Base-by-base conservation (phyloP, 1,139 yeast genomes). In the Taphrina betulina region DNA sequence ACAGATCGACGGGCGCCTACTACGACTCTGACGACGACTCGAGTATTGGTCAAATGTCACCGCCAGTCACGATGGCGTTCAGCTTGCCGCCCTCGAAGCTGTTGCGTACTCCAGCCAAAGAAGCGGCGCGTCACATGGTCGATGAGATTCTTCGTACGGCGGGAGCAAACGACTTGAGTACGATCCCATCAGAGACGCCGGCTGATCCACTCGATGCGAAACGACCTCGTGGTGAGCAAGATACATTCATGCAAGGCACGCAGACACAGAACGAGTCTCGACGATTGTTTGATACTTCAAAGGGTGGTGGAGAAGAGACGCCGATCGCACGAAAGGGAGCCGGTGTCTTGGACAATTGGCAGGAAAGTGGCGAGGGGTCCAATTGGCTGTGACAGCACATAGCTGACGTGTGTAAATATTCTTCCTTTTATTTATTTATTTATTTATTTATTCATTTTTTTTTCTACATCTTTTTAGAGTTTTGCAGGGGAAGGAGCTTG, bases 11-110 rank as follows among this genome's bases (percentile, higher is more conserved):
- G 26, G 34, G 24, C 7, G 16, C 16, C 12, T 35, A 22, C n/a
- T 38, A 38, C 20, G 65, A 63, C 43, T 60, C 62, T n/a, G 66
- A 65, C 66, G 65, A 33, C 17, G 59, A 45, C 24, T 41, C 50
- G 14, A 40, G 44, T 26, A 24, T 51, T 26, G 59, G 56, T 12
- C 46, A 55, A 34, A 41, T 48, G 57, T 45, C 57, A 17, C 60
- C 55, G 3, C 60, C 55, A 19, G 48, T 58, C 26, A 54, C 54
- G 5, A 50, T 58, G 35, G 53, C 52, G 28, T 57, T 45, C 16
- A 44, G 48, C 29, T 24, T 53, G 22, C 57, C 59, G 14, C 57
- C 46, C 8, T 58, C 60, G 14, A 43, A 37, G 19, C 40, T 53
- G 22, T 44, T 43, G n/a, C 28, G 56, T 12, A 57, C 60, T 8